Evolutionary conservation across 2,329 filamentous ascomycete species (phyloP).

Genomic region (Macrophomina tecta): DNA sequence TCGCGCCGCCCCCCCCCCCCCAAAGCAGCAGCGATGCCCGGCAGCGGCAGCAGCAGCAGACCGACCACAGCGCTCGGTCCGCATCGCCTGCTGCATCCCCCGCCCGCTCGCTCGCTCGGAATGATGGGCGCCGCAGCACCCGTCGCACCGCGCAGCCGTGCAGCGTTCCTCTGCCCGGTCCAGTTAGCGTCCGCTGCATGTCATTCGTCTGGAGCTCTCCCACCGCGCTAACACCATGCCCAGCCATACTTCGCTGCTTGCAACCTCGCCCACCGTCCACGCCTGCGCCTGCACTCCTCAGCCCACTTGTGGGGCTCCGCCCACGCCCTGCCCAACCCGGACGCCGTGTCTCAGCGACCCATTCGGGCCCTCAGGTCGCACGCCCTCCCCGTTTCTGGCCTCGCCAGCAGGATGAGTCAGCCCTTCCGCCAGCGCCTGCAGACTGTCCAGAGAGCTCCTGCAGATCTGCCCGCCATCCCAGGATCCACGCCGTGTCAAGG

Average conservation of each 20-base stretch:
- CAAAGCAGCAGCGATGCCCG: no score
- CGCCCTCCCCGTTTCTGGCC: background rate
- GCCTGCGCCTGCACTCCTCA: constrained; percentile 17
- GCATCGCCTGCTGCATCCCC: background rate
- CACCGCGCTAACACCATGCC: constrained; percentile 8
- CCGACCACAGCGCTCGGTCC: background rate
- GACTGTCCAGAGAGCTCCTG: background rate
- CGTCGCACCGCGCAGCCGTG: constrained; percentile 16
- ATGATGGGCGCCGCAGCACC: constrained; percentile 17
- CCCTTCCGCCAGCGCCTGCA: background rate
- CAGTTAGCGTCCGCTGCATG: constrained; percentile 22
- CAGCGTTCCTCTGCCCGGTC: constrained; percentile 18
- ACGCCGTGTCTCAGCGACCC: constrained; percentile 2
- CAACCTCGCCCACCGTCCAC: constrained; percentile 7
- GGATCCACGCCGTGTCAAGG: constrained; percentile 10
- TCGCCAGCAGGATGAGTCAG: background rate
- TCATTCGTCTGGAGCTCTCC: constrained; percentile 11
- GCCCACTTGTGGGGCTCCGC: constrained; percentile 18
- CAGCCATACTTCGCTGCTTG: constrained; percentile 10
- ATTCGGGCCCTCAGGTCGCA: background rate
- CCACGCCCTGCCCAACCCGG: background rate
- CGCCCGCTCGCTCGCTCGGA: background rate
- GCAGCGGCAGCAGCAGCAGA: no score
- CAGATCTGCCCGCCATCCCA: constrained; percentile 4
- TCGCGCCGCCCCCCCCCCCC: no score